These are phyloP conservation scores for Leptomonas pyrrhocoris DNA, from an alignment of 208 protist species.

Conservation along the genomic window DNA sequence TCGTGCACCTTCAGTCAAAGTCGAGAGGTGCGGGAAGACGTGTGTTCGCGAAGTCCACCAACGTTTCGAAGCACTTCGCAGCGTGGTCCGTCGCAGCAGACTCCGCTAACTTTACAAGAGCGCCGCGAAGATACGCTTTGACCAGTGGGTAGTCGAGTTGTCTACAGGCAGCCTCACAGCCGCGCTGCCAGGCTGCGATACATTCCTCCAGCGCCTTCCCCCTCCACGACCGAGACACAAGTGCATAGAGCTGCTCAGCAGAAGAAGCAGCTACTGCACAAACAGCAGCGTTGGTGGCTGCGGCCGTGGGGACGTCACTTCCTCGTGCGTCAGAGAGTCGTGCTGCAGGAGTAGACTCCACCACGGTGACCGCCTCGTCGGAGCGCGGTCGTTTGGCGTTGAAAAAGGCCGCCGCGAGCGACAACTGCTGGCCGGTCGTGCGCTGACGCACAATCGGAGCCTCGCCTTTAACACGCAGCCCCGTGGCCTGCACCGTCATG, in stretches of 20 bases:
- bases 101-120: constrained; percentile 33
- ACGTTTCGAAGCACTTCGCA: constrained; percentile 15
- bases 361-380: constrained; percentile 25
- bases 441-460: constrained; percentile 16
- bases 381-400: constrained; percentile 31
- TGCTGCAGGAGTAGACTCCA: constrained; percentile 21
- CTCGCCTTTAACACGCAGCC: constrained; percentile 39
- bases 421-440: constrained; percentile 47
- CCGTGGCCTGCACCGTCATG: constrained; percentile 81
- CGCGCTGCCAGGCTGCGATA: constrained; percentile 40
- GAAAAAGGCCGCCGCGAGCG: constrained; percentile 63
- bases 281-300: not conserved
- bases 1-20: constrained; percentile 10
- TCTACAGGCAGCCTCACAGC: constrained; percentile 32
- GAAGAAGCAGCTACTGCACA: not conserved
- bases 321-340: not conserved
- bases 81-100: not conserved
- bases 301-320: not conserved
- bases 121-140: constrained; percentile 61
- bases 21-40: constrained; percentile 26
- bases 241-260: not conserved
- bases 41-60: constrained; percentile 22
- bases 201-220: constrained; percentile 15
- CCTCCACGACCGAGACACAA: constrained; percentile 11
- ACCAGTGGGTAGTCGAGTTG: constrained; percentile 50